Evolutionary conservation across 1,284 basidiomycete species (phyloP), one percentile per base, ranked within the genome.

Genomic region (Ceratobasidium sp.): DNA sequence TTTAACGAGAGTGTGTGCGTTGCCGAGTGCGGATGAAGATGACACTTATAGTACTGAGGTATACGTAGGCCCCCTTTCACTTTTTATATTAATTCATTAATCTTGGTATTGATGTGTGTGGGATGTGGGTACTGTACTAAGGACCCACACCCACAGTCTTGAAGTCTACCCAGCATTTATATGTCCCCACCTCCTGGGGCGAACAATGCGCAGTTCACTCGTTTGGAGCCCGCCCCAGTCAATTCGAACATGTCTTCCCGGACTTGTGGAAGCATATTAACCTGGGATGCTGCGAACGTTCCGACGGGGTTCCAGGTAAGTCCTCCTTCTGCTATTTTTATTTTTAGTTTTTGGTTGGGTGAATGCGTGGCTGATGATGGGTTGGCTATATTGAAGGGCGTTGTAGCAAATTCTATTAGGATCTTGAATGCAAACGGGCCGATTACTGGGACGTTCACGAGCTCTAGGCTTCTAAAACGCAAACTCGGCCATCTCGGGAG

Each of bases 381-480:
- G 22, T 15, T 31, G n/a, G n/a, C n/a, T n/a, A n/a, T n/a, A n/a
- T n/a, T n/a, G n/a, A n/a, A n/a, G n/a, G n/a, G n/a, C n/a, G n/a
- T n/a, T n/a, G 11, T 59, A 9, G 8, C 36, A 14, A 24, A 36
- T 22, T 17, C 51, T 4, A 44, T 69, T 5, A 5, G 19, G 4
- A 53, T 69, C 4, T 1, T n/a, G 15, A 47, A 57, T 19, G 66
- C 66, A 1, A 69, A 69, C 41, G 51, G 50, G 3, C 64, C 66
- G 7, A 98, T 98, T 74, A 96, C 97, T 84, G 97, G 96, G 96
- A 97, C n/a, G 36, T 41, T 41, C 36, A 11, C 36, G 6, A 41
- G 36, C 6, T 41, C 11, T 41, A 41, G 36, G 4, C 36, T 11
- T 41, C 6, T 5, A 41, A 11, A 41, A 41, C 4, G 11, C 36